Evolutionary conservation across 345 rosid species (phyloP), one percentile per base, ranked within the genome.

Genomic region (Rhodamnia rubescens): DNA sequence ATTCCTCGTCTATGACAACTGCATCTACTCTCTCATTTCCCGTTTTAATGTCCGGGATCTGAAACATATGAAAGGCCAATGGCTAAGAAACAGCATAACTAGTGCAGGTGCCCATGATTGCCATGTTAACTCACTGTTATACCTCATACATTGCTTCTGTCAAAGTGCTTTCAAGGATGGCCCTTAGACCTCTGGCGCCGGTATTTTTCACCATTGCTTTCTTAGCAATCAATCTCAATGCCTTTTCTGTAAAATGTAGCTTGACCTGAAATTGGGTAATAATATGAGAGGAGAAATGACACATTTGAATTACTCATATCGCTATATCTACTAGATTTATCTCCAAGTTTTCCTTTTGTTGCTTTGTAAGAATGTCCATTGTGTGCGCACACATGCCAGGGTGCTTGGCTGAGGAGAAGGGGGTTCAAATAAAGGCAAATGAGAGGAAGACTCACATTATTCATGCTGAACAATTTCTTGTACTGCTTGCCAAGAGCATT

Each of bases 61-160:
- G 93, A 92, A 88, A 85, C 81, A 83, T n/a, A 9, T 14, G 44
- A 82, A n/a, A 82, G 84, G 44, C 42, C 44, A 52, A 14, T 8
- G 21, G 12, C n/a, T 82, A 54, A 82, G 42, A 82, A 51, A 53
- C 40, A 9, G 57, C 57, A 53, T 27, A 52, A 51, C 42, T 51
- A 36, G 57, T 16, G 27, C 7, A 15, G 42, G 59, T 53, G 42
- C 44, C 58, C 20, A 3, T 53, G n/a, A 29, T 74, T 42, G 50
- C 57, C 85, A 47, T n/a, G 53, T n/a, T 81, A 44, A 81, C 83
- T 81, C 40, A 82, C 84, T 52, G 82, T 15, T 32, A 84, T 93
- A 95, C 99, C 99, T 97, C 98, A 89, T 92, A 97, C 99, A 97
- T 97, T 85, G 99, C 90, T 92, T 97, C 99, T 36, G 94, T 95